Evolutionary conservation across 2,329 filamentous ascomycete genomes (phyloP).

Genomic region (Lasiodiplodia sp.): DNA sequence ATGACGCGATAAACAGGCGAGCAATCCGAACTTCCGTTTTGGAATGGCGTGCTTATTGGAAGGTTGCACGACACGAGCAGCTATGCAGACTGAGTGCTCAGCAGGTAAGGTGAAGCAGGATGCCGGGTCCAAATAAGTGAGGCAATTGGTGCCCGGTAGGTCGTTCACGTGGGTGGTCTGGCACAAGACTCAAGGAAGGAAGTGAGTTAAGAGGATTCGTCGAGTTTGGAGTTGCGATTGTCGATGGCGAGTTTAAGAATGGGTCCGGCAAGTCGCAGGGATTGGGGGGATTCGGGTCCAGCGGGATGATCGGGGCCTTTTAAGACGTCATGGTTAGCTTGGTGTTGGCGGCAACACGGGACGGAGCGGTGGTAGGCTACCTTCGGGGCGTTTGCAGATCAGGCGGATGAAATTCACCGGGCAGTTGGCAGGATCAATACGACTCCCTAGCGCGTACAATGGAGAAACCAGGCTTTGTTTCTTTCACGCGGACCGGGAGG

Average conservation of each 20-base stretch:
- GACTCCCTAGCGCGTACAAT: not conserved
- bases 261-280: not conserved
- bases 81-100: not conserved
- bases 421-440: not conserved
- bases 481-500: not conserved
- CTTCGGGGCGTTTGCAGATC: not conserved
- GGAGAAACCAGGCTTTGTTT: not conserved
- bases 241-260: slow-evolving; percentile 1
- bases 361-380: not conserved
- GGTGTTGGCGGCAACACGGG: slow-evolving; percentile 17
- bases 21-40: slow-evolving; percentile 6
- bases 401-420: not conserved
- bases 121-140: not conserved
- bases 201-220: not conserved
- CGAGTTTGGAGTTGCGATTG: not conserved
- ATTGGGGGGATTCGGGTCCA: not conserved
- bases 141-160: not conserved
- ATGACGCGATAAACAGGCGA: slow-evolving; percentile 21
- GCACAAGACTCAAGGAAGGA: not conserved
- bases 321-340: slow-evolving; percentile 19
- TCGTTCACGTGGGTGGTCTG: not conserved
- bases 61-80: slow-evolving; percentile 12
- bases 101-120: not conserved
- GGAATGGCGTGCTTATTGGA: slow-evolving; percentile 12
- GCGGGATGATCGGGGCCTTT: not conserved